A percentile compares a stretch with the other conserved stretches of the same genome.
These are phyloP conservation scores for Henningerozyma blattae DNA, from an alignment of 805 yeast species.

Conservation along the genomic window DNA sequence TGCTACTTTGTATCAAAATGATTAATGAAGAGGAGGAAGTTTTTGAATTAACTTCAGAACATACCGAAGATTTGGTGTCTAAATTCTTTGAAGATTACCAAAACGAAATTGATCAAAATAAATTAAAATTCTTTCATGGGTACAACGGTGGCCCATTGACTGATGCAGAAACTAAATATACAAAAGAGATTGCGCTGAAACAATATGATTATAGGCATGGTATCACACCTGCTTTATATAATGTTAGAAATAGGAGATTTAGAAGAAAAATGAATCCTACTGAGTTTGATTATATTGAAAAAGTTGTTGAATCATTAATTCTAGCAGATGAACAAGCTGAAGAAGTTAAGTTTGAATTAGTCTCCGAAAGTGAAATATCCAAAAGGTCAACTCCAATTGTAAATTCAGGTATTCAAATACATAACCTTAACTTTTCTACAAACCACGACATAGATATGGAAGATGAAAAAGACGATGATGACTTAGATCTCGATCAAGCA, in stretches of 20 bases:
- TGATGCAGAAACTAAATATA: constrained; percentile 16
- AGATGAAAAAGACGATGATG: constrained; percentile 34
- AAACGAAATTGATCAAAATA: constrained; percentile 18
- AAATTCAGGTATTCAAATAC: constrained; percentile 4
- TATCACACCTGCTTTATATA: constrained; percentile 65
- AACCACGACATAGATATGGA: constrained; percentile 3
- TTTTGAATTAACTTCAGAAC: constrained; percentile 28
- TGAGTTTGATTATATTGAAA: constrained; percentile 67
- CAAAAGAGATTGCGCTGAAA: constrained; percentile 14
- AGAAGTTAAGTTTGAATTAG: constrained; percentile 61
- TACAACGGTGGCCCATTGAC: constrained; percentile 18
- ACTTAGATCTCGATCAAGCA: constrained; percentile 46
- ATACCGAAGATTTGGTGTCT: constrained; percentile 29
- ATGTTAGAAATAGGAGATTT: constrained; percentile 57
- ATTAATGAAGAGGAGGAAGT: constrained; percentile 37
- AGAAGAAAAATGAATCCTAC: constrained; percentile 58
- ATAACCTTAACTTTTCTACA: constrained; percentile 6
- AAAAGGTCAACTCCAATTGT: constrained; percentile 15
- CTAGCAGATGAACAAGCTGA: constrained; percentile 75
- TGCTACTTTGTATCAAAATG: constrained; percentile 59
- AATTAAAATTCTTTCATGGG: constrained; percentile 13
- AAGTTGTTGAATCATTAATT: constrained; percentile 64
- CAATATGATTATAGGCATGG: constrained; percentile 54
- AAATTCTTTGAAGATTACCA: constrained; percentile 20
- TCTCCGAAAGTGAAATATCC: constrained; percentile 38